Conservation (phyloP, 257 asterid species). For the Gentiana straminea region DNA sequence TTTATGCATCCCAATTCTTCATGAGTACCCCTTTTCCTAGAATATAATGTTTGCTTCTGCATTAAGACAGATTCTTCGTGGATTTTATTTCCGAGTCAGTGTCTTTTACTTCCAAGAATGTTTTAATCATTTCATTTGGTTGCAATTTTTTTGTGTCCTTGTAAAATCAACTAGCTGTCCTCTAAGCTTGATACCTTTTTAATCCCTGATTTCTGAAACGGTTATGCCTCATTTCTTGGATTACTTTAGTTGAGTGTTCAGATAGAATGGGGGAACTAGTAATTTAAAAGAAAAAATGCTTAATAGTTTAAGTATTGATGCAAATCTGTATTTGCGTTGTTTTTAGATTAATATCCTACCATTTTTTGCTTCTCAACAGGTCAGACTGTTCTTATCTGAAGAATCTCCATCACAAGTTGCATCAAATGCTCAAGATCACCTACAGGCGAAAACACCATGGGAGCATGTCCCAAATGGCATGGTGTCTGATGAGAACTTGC, state of each 20-base stretch:
- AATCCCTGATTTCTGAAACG: background rate
- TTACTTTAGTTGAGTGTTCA: background rate
- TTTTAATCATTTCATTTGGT: no score
- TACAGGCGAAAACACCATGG: conserved; percentile 66
- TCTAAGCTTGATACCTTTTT: background rate
- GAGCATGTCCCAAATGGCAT: conserved; percentile 29
- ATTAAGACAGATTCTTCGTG: no score
- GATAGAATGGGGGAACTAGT: background rate
- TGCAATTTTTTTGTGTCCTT: no score
- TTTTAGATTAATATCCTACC: background rate
- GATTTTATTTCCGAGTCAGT: no score
- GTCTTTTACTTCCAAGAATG: no score
- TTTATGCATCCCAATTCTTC: no score
- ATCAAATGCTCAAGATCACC: conserved; percentile 62
- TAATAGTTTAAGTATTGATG: no score
- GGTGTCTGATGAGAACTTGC: conserved; percentile 60
- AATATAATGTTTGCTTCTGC: no score
- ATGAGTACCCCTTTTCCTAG: no score
- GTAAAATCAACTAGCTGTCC: no score
- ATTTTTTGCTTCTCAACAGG: conserved; percentile 27
- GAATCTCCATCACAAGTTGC: conserved; percentile 80
- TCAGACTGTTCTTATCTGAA: conserved; percentile 70
- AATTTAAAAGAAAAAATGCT: no score
- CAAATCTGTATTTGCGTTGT: background rate
- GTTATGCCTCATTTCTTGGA: no score